Evolutionary conservation across 106 monocot genomes (phyloP), one percentile per base, ranked within the genome.

Genomic region (Amphibolis antarctica): DNA sequence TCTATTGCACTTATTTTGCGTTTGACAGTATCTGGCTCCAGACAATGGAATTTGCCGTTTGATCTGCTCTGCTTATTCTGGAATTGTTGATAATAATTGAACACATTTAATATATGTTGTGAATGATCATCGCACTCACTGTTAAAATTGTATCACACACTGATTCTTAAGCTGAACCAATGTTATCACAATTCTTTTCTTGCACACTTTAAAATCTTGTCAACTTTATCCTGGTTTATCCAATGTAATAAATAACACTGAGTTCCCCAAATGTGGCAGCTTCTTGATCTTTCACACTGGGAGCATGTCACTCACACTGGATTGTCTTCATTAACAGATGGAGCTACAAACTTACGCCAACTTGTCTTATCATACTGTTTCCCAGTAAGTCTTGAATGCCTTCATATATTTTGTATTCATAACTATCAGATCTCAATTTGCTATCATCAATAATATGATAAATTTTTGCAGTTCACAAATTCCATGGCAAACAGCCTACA

Each of bases 281-380:
- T 71, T 42, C 80, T 85, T 18, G 71, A 86, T 63, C 21, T 91
- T 66, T 85, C 90, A 65, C 69, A 76, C 44, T 84, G 76, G 47
- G 68, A 69, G 56, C 64, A 74, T 61, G 43, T 77, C 13, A 81
- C 53, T 67, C 66, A 76, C 59, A 57, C 19, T 58, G 86, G 84
- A 26, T 51, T 86, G 28, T 77, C 79, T 53, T 81, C 66, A 28
- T 25, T 84, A 24, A 48, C 72, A 48, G 72, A 53, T 47, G 75
- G 64, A 42, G 55, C 73, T 55, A 28, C 55, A n/a, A 66, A 74
- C 62, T 70, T 92, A 62, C 75, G 56, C 25, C 69, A 84, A 63
- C 74, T 92, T 20, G 60, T 65, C 23, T 43, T 92, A 20, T 66
- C 92, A 14, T 75, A 91, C 72, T 68, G 59, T 67, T 75, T 59